These are phyloP conservation scores for Fusarium odoratissimum DNA, from an alignment of 2,329 filamentous ascomycete genomes.

Conservation along the genomic window DNA sequence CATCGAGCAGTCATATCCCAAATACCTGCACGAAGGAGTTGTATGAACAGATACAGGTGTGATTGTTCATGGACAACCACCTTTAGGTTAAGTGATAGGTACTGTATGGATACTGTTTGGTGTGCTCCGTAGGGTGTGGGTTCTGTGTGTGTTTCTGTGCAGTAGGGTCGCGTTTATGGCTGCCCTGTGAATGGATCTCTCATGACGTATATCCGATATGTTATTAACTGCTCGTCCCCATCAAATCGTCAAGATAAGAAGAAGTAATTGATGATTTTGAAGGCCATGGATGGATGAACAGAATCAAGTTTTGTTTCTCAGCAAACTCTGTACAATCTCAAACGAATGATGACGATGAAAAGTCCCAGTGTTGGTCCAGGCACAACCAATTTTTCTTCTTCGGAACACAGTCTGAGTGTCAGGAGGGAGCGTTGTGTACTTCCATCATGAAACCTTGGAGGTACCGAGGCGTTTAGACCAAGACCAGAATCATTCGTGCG, in stretches of 20 bases:
- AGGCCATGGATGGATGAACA: background rate
- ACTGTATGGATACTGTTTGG: conserved; percentile 9
- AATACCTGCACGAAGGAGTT: background rate
- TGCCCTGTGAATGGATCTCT: conserved; percentile 21
- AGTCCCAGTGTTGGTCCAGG: conserved; percentile 1
- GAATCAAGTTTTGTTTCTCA: background rate
- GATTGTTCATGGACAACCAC: background rate
- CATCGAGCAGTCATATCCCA: background rate
- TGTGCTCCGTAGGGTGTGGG: background rate
- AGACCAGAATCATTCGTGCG: background rate
- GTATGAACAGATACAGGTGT: background rate
- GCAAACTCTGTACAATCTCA: background rate
- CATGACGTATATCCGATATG: conserved; percentile 34
- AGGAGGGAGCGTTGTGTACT: conserved; percentile 15
- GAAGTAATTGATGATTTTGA: background rate
- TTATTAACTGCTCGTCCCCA: background rate
- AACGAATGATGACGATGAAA: background rate
- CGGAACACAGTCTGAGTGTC: conserved; percentile 4
- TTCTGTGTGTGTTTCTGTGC: conserved; percentile 27
- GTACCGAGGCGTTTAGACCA: background rate
- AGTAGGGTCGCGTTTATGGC: conserved; percentile 29
- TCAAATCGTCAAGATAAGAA: background rate
- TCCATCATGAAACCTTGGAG: background rate
- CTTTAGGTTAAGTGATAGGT: background rate
- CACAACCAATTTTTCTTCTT: conserved; percentile 12